A percentile compares a stretch with the other conserved stretches of the same genome.
phyloP scores from a whole-genome alignment of 202 grass and related monocot genomes.

The Saccharum hybrid region DNA sequence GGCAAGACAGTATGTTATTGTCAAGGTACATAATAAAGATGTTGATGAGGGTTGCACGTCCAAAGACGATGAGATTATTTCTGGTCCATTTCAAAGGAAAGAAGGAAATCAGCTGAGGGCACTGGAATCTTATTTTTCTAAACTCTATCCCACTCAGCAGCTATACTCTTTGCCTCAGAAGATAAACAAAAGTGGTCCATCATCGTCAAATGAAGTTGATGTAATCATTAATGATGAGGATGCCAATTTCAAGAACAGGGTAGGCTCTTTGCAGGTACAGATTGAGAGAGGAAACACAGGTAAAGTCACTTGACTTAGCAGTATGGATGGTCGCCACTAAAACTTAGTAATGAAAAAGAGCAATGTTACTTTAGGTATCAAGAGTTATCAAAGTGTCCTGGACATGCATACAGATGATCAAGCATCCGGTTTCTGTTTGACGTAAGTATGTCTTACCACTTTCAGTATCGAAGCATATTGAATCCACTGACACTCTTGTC shows the following conservation, averaged over 20 bases:
- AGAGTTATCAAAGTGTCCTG: constrained; percentile 28
- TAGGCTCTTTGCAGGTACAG: constrained; percentile 36
- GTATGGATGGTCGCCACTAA: neutral
- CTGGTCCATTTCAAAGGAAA: constrained; percentile 20
- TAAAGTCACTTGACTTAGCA: constrained; percentile 34
- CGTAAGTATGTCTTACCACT: constrained; percentile 48
- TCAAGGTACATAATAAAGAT: constrained; percentile 42
- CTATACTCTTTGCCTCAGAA: constrained; percentile 24
- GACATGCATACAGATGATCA: constrained; percentile 48
- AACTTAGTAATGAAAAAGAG: constrained; percentile 34
- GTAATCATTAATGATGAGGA: constrained; percentile 16
- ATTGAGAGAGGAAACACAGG: constrained; percentile 41
- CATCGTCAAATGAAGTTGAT: constrained; percentile 24
- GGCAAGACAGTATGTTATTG: neutral
- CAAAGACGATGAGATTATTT: constrained; percentile 7
- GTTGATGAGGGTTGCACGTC: constrained; percentile 30
- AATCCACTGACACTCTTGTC: neutral
- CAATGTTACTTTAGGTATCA: constrained; percentile 35
- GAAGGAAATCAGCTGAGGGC: constrained; percentile 46
- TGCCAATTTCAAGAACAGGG: constrained; percentile 30
- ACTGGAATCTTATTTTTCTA: constrained; percentile 58
- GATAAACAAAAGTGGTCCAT: neutral
- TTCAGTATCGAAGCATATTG: neutral
- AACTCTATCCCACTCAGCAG: constrained; percentile 31
- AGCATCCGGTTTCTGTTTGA: constrained; percentile 66